Base-by-base conservation (phyloP, 805 yeast species). In the Kodamaea sagamina region DNA sequence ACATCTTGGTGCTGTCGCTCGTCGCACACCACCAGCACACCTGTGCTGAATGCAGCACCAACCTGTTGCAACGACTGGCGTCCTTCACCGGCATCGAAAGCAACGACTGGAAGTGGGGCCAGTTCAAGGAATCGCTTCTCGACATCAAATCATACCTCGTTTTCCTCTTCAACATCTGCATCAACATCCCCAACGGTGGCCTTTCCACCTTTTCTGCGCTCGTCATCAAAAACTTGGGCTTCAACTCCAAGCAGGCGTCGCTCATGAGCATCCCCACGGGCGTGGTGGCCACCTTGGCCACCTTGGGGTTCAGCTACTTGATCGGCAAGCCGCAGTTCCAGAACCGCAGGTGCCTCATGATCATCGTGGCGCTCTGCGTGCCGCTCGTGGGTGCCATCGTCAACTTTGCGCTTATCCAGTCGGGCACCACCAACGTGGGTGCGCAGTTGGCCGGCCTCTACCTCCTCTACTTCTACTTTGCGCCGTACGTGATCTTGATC, bases 391-490 rank as follows among this genome's bases (percentile, higher is more conserved):
- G 64, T 22, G 62, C 63, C 29, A 55, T 53, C 28, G 36, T 60
- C 19, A 46, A 41, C 39, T 27, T 18, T 34, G 29, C 29, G 11
- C 19, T 28, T 16, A 16, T 35, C 27, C 24, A 17, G 11, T 12
- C 32, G 4, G 26, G 25, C 29, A 26, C 39, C 22, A 41, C 18
- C 17, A 53, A 59, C 27, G 46, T 57, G 11, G 53, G 54, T 25
- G 47, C 59, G 34, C 45, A 52, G 36, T 47, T 59, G 40, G 44
- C 57, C 1, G 65, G 64, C 3, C 51, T 58, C 39, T 61, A 59
- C 50, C 50, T 60, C 42, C 62, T 68, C 66, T 69, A 67, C 57
- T 56, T 60, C 32, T 59, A 58, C 49, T 59, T 60, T 34, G 48
- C 56, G 17, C 53, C 55, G 11, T 65, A 66, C 46, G 65, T 68